Percentiles rank a stretch among this genome's conserved stretches.
These are phyloP conservation scores for Podospora tetraspora DNA, from an alignment of 495 filamentous ascomycete genomes.

Conservation along the genomic window DNA sequence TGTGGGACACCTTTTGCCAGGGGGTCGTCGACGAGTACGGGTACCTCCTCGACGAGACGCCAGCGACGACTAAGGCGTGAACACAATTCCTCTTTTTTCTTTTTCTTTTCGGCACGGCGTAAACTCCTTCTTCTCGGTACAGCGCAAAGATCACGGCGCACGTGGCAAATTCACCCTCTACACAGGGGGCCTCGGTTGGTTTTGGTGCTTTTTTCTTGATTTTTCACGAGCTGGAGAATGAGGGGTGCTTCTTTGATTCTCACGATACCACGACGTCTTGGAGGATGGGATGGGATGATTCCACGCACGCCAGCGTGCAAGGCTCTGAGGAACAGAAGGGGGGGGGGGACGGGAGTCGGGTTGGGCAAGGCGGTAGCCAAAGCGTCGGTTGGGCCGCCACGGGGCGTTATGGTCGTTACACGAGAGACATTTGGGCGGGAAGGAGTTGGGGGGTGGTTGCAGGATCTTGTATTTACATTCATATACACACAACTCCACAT, in stretches of 20 bases:
- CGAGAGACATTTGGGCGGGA: not conserved
- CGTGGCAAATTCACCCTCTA: not conserved
- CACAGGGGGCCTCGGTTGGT: not conserved
- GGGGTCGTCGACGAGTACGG: conserved; percentile 30
- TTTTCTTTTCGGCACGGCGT: too few species aligned
- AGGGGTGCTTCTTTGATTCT: not conserved
- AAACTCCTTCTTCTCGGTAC: not conserved
- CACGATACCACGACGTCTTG: not conserved
- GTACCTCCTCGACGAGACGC: conserved; percentile 1
- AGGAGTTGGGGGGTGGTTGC: not conserved
- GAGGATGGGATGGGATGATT: not conserved
- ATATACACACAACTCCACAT: not conserved
- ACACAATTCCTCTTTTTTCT: not conserved
- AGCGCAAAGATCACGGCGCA: not conserved
- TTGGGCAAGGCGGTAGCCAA: not conserved
- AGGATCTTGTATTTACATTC: not conserved
- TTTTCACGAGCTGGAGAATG: not conserved
- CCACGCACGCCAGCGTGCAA: not conserved
- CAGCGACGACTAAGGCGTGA: not conserved
- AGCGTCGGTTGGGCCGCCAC: not conserved
- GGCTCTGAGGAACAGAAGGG: not conserved
- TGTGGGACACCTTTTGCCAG: conserved; percentile 43
- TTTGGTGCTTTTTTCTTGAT: not conserved
- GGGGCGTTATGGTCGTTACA: not conserved
- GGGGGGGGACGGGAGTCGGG: too few species aligned